Percentiles rank a stretch among this genome's conserved stretches.
These are phyloP conservation scores for Boletus rubescentipes DNA, from an alignment of 768 basidiomycete genomes.

Conservation along the genomic window DNA sequence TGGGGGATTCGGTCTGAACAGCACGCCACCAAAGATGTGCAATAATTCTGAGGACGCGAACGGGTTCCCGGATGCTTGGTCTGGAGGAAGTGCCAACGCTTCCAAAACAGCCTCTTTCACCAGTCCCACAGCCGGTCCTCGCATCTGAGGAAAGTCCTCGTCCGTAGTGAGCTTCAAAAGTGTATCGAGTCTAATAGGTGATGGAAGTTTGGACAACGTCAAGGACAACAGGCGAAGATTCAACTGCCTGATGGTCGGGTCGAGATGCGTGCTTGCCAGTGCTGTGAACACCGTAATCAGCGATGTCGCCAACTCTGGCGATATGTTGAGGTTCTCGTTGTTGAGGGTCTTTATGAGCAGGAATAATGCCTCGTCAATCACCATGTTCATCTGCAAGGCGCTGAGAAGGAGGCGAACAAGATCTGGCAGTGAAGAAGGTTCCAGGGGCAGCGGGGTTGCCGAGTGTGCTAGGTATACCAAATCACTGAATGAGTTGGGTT, in stretches of 20 bases:
- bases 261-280: slow-evolving; percentile 61
- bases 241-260: slow-evolving; percentile 56
- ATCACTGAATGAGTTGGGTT: slow-evolving; percentile 28
- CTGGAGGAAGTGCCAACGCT: slow-evolving; percentile 36
- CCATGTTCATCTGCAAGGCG: slow-evolving; percentile 52
- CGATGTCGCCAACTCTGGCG: slow-evolving; percentile 47
- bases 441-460: slow-evolving; percentile 13
- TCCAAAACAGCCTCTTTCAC: slow-evolving; percentile 67
- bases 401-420: slow-evolving; percentile 45
- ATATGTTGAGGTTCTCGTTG: slow-evolving; percentile 21
- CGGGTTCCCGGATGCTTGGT: slow-evolving; percentile 30
- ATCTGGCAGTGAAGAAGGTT: slow-evolving; percentile 15
- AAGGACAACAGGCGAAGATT: slow-evolving; percentile 59
- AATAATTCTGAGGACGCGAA: slow-evolving; percentile 60
- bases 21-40: slow-evolving; percentile 54
- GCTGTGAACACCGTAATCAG: slow-evolving; percentile 51
- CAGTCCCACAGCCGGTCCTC: slow-evolving; percentile 64
- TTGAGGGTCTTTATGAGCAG: slow-evolving; percentile 42
- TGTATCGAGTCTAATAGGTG: slow-evolving; percentile 50
- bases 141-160: slow-evolving; percentile 60
- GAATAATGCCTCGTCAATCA: slow-evolving; percentile 61
- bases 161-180: slow-evolving; percentile 53
- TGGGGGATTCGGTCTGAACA: slow-evolving; percentile 57
- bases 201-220: slow-evolving; percentile 48
- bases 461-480: slow-evolving; percentile 27